Evolutionary conservation across 495 filamentous ascomycete species (phyloP), one percentile per base, ranked within the genome.

Genomic region (Echria macrotheca): DNA sequence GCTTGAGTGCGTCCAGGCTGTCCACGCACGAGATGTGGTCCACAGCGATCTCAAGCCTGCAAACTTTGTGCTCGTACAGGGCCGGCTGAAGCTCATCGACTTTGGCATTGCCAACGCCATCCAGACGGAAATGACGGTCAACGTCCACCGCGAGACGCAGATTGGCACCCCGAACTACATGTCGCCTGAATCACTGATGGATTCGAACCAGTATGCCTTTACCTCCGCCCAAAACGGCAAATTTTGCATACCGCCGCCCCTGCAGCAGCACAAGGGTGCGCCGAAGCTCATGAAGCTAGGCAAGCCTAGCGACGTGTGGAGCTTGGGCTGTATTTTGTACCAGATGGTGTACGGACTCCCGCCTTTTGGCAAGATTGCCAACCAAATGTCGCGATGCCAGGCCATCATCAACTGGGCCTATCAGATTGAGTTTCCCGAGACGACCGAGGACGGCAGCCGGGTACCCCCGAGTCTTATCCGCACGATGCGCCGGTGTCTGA

Each of bases 41-140:
- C 93, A 98, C 66, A 94, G 87, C 2, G 93, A 98, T 61, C 76
- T 98, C 24, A 98, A 98, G 60, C 93, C 93, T 1, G 89, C 90
- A 50, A 98, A 95, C 56, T 95, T 95, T 53, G 84, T 95, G 33
- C 73, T 94, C n/a, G 84, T 90, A 11, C 79, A 89, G 55, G 89
- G 89, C 26, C 76, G 83, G 12, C 71, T 95, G 25, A 94, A 94
- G 63, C 74, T 95, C 37, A 95, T 95, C 53, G 89, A 95, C 65
- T 98, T 98, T 63, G 93, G 93, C 53, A 98, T 98, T 60, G 91
- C 93, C 45, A 95, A 96, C 61, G 89, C 93, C 19, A 97, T 98
- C 59, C 84, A 93, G 59, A 79, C 75, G 1, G 93, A 97, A 55
- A 80, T 96, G 66, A 98, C 93, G 0, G 87, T 96, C 58, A 98